Evolutionary conservation across 179 eudicot species (phyloP), one percentile per base, ranked within the genome.

Genomic region (Beta macrorhiza): DNA sequence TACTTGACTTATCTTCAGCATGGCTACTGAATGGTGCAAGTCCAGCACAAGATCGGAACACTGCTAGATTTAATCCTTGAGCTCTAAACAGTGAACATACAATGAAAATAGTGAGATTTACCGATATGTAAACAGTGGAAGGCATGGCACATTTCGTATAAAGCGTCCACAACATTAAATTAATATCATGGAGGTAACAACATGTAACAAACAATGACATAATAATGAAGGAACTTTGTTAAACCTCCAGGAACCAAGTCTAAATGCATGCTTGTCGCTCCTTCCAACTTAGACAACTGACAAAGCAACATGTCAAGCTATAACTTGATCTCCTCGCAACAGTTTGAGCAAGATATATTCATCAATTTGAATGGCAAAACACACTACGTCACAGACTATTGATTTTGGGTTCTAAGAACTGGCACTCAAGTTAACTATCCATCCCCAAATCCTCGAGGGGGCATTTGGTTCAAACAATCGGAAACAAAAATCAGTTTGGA

Each of bases 41-140:
- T 45, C 76, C 84, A 82, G 83, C 83, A 84, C 74, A 84, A 61
- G 86, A 70, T 53, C 84, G 82, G 61, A 79, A 59, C 44, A 88
- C 76, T 77, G 87, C 86, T 67, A 80, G 11, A 47, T 83, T 86
- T 47, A 84, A 67, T 11, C 85, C 90, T 63, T 83, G 75, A 45
- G 49, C 62, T 64, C 90, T 88, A 58, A 74, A 68, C 32, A 69
- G 87, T 88, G 63, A 74, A 68, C 32, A 69, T 67, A 42, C 22
- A 44, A 49, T 0, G 16, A 13, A 69, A 42, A 45, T 7, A 65
- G 14, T 67, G 29, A 67, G 29, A 29, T 73, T 55, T 55, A 73
- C 76, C 42, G 29, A 67, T 64, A 74, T n/a, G 44, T 42, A 32
- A 53, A 37, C 32, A 64, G 52, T 16, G 22, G 67, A 75, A 74